These are phyloP conservation scores for Abrus precatorius DNA, from an alignment of 306 rosid genomes.

Conservation along the genomic window DNA sequence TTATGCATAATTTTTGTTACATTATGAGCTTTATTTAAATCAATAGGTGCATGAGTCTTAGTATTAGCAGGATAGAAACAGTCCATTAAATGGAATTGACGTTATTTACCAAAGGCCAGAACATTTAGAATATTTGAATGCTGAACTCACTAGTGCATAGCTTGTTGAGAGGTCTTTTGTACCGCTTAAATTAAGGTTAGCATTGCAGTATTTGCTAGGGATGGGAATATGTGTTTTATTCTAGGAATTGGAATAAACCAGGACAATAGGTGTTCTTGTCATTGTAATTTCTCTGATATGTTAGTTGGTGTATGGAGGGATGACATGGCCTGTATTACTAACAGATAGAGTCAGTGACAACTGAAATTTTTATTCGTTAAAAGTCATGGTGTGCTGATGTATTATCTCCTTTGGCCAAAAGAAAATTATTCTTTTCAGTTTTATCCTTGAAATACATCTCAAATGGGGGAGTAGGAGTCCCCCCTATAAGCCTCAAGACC, in stretches of 20 bases:
- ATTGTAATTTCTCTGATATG: constrained; percentile 7
- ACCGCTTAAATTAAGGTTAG: background rate
- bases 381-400: background rate
- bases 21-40: constrained; percentile 15
- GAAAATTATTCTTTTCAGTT: background rate
- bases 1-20: constrained; percentile 5
- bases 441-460: background rate
- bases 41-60: background rate
- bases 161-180: constrained; percentile 10
- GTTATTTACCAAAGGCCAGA: constrained; percentile 8
- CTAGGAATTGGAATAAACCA: background rate
- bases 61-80: background rate
- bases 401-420: background rate
- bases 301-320: background rate
- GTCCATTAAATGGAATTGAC: constrained; percentile 5
- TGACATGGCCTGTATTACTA: background rate
- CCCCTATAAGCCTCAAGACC: constrained; percentile 5
- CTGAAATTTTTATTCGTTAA: background rate
- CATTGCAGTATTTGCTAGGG: constrained; percentile 13
- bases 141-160: background rate
- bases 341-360: background rate
- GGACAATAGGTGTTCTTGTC: background rate
- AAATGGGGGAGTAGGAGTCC: background rate
- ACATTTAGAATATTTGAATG: background rate
- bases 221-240: background rate